Base-by-base conservation (phyloP, 768 basidiomycete species). In the Mycena venus region DNA sequence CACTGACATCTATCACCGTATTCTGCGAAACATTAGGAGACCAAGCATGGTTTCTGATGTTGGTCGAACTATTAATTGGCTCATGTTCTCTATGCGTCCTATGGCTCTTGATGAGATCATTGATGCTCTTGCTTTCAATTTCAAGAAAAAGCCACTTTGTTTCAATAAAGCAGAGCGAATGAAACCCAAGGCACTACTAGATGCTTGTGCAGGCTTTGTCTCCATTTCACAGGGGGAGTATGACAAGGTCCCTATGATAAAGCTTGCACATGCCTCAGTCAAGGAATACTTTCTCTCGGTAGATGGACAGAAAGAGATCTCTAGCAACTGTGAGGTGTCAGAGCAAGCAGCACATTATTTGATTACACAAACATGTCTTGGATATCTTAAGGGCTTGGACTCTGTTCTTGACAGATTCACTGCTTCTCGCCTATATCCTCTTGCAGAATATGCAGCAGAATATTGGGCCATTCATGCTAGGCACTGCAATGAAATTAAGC, bases 91-190 rank as follows among this genome's bases (percentile, higher is more conserved):
- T 21, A 38, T 42, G 12, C 55, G 77, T 21, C 77, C 79, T 8
- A 51, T 82, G 49, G 56, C 49, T 8, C 53, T 78, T 7, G 60
- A 68, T n/a, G 78, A 80, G 47, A 63, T 81, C 15, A 75, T 70
- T 11, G 78, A 80, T 66, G 77, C 76, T 38, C 67, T 81, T 17
- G 63, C 76, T 12, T 74, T 81, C 47, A 72, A 81, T 63, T 59
- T 69, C 23, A 51, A 66, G 17, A 17, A 31, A 3, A 17, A 67
- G 53, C 65, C 66, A 36, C 71, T 64, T 36, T 63, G 31, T 21
- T 74, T 78, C 51, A 55, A 75, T 40, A 21, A 53, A 4, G 72
- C 66, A 15, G 55, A 67, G 23, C 34, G 73, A 49, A 64, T 69
- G 67, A 14, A 10, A n/a, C 47, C 31, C 7, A 8, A 58, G 2